Base-by-base conservation (phyloP, 805 yeast genomes). In the Metschnikowia colocasiae region DNA sequence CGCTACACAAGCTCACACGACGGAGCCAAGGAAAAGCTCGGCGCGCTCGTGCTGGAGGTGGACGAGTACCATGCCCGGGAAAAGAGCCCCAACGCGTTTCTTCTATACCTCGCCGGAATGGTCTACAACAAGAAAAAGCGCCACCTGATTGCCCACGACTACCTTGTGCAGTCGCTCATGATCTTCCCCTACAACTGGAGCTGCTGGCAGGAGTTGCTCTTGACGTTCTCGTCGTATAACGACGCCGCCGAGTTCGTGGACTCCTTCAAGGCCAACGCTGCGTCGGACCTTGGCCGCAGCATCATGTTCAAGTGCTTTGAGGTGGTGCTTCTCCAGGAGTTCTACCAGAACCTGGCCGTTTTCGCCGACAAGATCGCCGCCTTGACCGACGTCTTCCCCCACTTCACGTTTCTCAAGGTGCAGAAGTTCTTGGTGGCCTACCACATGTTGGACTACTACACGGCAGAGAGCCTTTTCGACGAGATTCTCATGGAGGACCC, bases 131-230 rank as follows among this genome's bases (percentile, higher is more conserved):
- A 80, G 55, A 83, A 83, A 56, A 81, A 82, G 41, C 81, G 84
- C 53, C 65, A 67, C n/a, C 54, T 68, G 1, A 62, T 69, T 30
- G 97, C 97, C 0, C 81, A 83, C 48, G 71, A 76, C 20, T 69
- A 71, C 38, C 74, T 91, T 27, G 70, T 81, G 26, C 74, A 73
- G 40, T 84, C 97, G 1, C 60, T 92, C 12, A 69, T 75, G 20
- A 43, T 75, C 25, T 89, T 83, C 56, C 96, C 97, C 0, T 86
- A 76, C 63, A 92, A 92, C 63, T 94, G 99, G 99, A 79, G 91
- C 46, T 85, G 94, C 49, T 94, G 97, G 97, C 74, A 77, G 48
- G 97, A 92, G 60, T 70, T 94, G 33, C 68, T 81, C 10, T 69
- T 80, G 3, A 80, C 87, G 45, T 66, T 88, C 25, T 65, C 78